Base-by-base conservation (phyloP, 345 rosid species). In the Salix brachista region DNA sequence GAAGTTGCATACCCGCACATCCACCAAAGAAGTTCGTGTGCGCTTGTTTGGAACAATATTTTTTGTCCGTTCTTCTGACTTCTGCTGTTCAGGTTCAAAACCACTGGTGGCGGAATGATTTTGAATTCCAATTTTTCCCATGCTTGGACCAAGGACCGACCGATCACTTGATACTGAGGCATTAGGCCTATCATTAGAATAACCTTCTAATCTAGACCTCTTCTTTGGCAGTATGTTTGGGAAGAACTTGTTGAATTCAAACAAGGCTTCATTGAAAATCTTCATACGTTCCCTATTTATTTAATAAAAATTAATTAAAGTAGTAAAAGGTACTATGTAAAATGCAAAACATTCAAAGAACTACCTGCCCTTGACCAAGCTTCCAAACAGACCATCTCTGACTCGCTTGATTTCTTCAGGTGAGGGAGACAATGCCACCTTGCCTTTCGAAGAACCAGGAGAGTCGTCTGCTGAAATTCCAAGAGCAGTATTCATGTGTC, bases 1-100 rank as follows among this genome's bases (percentile, higher is more conserved):
- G 74, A 75, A 72, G 77, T 66, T 77, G 85, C 89, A 82, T 80
- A 89, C 91, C 92, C 85, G 86, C 70, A 79, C 77, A 85, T 86
- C 96, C 89, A 86, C 91, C 92, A 96, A 70, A 77, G 97, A 92
- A 72, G 97, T 96, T 78, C 99, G 97, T 62, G 97, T 88, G 71
- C 98, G 92, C 83, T 94, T 94, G 85, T 85, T 94, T 77, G 96
- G 87, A 76, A 89, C 89, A 79, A 80, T 77, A 84, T 77, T 85
- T 83, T 90, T 93, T 28, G 87, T 86, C 74, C 93, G 89, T 85
- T 91, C 94, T 73, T 93, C 97, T 19, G 89, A 76, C 85, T 87
- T 94, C 65, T 83, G 94, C 77, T 81, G 94, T 80, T 93, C 98
- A 84, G 82, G 83, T 78, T 94, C 98, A 86, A 87, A 88, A 83